Conservation (phyloP, 1,284 basidiomycete species). For the Sporisorium iseilematis-ciliati region DNA sequence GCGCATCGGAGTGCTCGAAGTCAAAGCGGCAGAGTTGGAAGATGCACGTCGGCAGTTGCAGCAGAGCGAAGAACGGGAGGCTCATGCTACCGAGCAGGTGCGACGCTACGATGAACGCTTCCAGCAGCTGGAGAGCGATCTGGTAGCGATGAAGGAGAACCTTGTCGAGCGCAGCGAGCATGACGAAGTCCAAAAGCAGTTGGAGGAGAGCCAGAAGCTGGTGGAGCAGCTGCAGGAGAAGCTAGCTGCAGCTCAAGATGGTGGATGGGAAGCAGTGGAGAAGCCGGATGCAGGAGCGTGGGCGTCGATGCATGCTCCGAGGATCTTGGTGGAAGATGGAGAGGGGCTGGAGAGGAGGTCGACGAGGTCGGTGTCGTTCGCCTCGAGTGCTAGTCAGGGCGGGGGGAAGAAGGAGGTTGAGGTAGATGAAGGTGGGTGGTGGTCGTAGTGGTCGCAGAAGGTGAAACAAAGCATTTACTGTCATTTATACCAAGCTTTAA, state of each 20-base stretch:
- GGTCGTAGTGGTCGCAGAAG: conserved; percentile 47
- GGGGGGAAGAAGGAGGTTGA: conserved; percentile 34
- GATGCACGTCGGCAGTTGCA: conserved; percentile 25
- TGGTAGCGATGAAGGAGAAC: conserved; percentile 51
- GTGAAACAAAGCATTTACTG: conserved; percentile 1
- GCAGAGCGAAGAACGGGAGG: conserved; percentile 40
- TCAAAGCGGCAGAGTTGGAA: conserved; percentile 33
- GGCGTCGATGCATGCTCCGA: conserved; percentile 47
- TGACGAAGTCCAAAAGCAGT: conserved; percentile 20
- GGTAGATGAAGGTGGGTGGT: conserved; percentile 51
- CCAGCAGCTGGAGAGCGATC: conserved; percentile 50
- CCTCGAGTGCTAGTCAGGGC: conserved; percentile 13
- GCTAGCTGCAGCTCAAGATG: conserved; percentile 5
- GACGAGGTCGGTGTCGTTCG: conserved; percentile 23
- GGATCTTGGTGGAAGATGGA: neutral
- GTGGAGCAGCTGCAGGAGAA: conserved; percentile 38
- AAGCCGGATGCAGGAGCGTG: conserved; percentile 21
- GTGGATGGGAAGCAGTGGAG: conserved; percentile 34
- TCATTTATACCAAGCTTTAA: conserved; percentile 3
- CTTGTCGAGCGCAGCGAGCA: conserved; percentile 42
- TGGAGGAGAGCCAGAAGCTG: conserved; percentile 35
- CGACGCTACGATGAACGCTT: conserved; percentile 44
- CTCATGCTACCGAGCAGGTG: conserved; percentile 18
- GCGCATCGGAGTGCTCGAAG: conserved; percentile 34
- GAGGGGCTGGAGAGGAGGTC: neutral